A percentile compares a stretch with the other conserved stretches of the same genome.
These are phyloP conservation scores for Phytophthora pini DNA, from an alignment of 352 stramenopile genomes.

Conservation along the genomic window DNA sequence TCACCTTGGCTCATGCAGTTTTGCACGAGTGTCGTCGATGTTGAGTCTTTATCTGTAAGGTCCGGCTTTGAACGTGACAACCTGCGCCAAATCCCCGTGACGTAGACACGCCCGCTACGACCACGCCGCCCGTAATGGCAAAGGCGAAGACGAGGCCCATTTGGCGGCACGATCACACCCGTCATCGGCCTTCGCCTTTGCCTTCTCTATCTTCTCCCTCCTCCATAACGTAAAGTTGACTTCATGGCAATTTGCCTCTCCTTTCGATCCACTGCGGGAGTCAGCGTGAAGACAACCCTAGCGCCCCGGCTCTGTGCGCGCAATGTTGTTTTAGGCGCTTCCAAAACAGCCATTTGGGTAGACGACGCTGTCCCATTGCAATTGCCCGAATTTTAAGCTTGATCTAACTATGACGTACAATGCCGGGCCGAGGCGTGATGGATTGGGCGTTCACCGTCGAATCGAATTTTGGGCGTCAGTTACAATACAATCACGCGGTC, in stretches of 20 bases:
- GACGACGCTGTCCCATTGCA: constrained; percentile 3
- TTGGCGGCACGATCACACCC: neutral
- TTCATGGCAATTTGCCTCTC: constrained; percentile 1
- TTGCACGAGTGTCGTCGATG: neutral
- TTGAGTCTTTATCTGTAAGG: constrained; percentile 1
- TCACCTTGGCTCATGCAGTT: constrained; percentile 1
- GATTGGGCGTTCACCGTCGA: neutral
- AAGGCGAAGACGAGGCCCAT: neutral
- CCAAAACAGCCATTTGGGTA: neutral
- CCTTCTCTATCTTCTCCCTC: constrained; percentile 9
- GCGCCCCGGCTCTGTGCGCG: neutral
- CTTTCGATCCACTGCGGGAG: constrained; percentile 9
- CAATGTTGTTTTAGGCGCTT: constrained; percentile 15
- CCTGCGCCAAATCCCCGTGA: constrained; percentile 10
- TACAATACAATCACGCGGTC: constrained; percentile 28
- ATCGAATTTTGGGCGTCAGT: constrained; percentile 2
- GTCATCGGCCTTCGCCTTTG: neutral
- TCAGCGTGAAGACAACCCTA: constrained; percentile 29
- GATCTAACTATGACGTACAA: constrained; percentile 1
- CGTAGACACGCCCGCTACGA: constrained; percentile 15
- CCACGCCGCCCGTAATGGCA: constrained; percentile 1
- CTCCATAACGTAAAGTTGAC: neutral
- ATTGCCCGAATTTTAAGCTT: neutral
- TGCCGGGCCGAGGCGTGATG: neutral
- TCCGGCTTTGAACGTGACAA: constrained; percentile 15